These are phyloP conservation scores for Claviceps maximensis DNA, from an alignment of 2,329 filamentous ascomycete species.

Conservation along the genomic window DNA sequence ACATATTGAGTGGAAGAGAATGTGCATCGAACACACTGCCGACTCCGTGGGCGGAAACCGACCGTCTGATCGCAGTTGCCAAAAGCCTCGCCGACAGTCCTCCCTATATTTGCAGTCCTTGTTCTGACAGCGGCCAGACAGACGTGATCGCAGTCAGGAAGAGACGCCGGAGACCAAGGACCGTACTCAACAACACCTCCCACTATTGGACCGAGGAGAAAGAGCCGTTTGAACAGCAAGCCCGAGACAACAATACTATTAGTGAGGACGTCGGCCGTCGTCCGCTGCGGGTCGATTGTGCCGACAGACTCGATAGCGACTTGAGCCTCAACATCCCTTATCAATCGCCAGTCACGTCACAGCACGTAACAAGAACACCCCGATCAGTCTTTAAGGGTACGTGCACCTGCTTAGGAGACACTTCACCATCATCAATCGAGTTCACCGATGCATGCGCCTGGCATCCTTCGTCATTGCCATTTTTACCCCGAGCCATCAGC, in stretches of 20 bases:
- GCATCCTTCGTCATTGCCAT: constrained; percentile 20
- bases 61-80: constrained; percentile 20
- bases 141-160: background rate
- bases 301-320: background rate
- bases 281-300: background rate
- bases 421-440: background rate
- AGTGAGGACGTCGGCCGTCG: background rate
- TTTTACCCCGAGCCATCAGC: constrained; percentile 15
- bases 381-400: background rate
- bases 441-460: background rate
- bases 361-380: background rate
- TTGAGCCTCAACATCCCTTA: background rate
- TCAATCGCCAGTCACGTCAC: background rate
- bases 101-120: constrained; percentile 9
- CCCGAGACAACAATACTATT: background rate
- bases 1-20: constrained; percentile 9
- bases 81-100: constrained; percentile 15
- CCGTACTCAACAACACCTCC: background rate
- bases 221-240: background rate
- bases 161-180: background rate
- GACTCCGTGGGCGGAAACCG: constrained; percentile 22
- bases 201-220: constrained; percentile 1
- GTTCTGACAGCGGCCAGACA: background rate
- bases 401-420: background rate
- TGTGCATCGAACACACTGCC: constrained; percentile 2